These are phyloP conservation scores for Wallacemonas sp. DNA, from an alignment of 208 protist species.

Conservation along the genomic window DNA sequence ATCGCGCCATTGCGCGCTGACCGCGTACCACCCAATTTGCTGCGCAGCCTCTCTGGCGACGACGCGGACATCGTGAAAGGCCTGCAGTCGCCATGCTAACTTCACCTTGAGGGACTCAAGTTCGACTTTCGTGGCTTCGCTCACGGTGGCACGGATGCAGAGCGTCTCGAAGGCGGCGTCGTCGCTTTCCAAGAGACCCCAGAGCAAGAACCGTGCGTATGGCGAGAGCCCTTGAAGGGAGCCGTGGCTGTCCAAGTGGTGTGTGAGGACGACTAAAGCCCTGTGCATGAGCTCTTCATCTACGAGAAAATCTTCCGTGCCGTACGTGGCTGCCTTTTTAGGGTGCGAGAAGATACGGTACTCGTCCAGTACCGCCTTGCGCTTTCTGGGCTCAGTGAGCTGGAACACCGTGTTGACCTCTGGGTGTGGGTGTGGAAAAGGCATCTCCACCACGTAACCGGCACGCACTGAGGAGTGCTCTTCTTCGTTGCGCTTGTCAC, in stretches of 20 bases:
- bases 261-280: conserved; percentile 55
- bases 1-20: conserved; percentile 86
- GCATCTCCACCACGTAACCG: conserved; percentile 62
- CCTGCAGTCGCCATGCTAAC: conserved; percentile 9
- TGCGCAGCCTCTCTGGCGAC: conserved; percentile 45
- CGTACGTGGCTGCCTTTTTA: conserved; percentile 75
- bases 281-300: conserved; percentile 85
- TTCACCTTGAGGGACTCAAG: conserved; percentile 18
- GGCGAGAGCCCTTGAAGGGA: conserved; percentile 68
- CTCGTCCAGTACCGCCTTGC: conserved; percentile 74
- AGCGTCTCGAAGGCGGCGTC: conserved; percentile 46
- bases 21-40: conserved; percentile 75
- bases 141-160: conserved; percentile 31
- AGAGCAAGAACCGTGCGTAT: conserved; percentile 69
- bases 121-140: conserved; percentile 23
- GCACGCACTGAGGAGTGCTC: conserved; percentile 50
- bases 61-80: conserved; percentile 37
- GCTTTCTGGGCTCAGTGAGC: conserved; percentile 72
- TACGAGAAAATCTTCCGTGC: conserved; percentile 80
- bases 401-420: conserved; percentile 82
- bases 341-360: conserved; percentile 84
- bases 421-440: conserved; percentile 46
- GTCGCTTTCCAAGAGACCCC: conserved; percentile 69
- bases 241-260: conserved; percentile 71
- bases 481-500: conserved; percentile 59